Conservation (phyloP, 768 basidiomycete species). For the Leucosporidium creatinivorum region DNA sequence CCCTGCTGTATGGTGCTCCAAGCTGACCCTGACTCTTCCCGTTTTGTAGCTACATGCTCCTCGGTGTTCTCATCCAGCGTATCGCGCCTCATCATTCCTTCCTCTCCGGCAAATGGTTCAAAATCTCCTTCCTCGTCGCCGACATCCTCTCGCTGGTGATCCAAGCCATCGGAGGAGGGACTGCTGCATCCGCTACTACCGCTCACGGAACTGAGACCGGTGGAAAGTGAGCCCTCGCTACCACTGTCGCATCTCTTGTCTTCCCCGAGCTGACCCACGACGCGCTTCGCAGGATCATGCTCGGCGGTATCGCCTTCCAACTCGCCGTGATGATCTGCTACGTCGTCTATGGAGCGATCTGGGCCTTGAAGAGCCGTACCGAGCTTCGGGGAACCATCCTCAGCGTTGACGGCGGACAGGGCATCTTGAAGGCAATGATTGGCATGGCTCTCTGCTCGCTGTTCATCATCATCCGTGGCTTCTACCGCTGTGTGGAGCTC, state of each 20-base stretch:
- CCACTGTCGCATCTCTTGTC: no score
- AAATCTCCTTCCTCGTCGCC: constrained; percentile 16
- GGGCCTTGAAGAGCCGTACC: not conserved
- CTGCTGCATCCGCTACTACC: not conserved
- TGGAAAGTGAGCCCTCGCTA: not conserved
- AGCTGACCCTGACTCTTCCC: no score
- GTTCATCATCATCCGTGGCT: no score
- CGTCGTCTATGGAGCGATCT: not conserved
- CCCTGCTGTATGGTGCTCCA: no score
- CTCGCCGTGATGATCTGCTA: constrained; percentile 19
- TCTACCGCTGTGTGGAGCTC: no score
- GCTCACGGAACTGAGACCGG: not conserved
- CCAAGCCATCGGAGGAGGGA: constrained; percentile 24
- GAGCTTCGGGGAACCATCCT: no score
- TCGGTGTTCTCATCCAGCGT: not conserved
- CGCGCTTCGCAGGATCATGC: constrained; percentile 11
- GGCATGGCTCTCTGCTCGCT: no score
- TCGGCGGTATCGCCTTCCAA: constrained; percentile 26
- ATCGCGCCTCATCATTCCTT: not conserved
- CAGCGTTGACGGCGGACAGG: no score
- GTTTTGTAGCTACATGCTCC: constrained; percentile 7
- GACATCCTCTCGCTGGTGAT: constrained; percentile 23
- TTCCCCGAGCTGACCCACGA: not conserved
- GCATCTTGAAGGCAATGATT: no score
- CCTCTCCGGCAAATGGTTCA: constrained; percentile 19